phyloP scores from a whole-genome alignment of 2,329 filamentous ascomycete genomes.

The Zymoseptoria tritici region DNA sequence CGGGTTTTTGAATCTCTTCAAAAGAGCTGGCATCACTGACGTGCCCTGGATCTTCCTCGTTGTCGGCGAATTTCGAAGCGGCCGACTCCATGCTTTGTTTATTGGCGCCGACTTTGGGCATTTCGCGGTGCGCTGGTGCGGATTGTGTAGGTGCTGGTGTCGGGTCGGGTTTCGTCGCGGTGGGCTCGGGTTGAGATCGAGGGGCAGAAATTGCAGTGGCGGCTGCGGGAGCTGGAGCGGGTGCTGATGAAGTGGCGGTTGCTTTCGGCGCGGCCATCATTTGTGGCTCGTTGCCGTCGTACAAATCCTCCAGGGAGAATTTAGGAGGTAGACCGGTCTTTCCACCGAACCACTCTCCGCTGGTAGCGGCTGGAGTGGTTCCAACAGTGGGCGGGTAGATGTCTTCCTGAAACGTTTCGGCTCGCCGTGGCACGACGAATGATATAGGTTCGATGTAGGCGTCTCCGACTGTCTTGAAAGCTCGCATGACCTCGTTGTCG shows the following conservation, averaged over 20 bases:
- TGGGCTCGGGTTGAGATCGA: slow-evolving; percentile 36
- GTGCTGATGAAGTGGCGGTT: slow-evolving; percentile 21
- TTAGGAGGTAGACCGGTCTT: slow-evolving; percentile 75
- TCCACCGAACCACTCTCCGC: slow-evolving; percentile 77
- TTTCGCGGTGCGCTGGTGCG: slow-evolving; percentile 39
- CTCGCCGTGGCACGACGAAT: slow-evolving; percentile 89
- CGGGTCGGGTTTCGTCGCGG: slow-evolving; percentile 39
- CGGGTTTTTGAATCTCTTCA: slow-evolving; percentile 73
- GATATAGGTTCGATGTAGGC: slow-evolving; percentile 91
- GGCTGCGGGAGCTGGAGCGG: slow-evolving; percentile 32
- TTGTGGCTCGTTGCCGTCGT: slow-evolving; percentile 72
- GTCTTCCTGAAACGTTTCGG: slow-evolving; percentile 93
- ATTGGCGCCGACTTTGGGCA: slow-evolving; percentile 71
- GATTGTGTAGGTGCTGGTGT: slow-evolving; percentile 35
- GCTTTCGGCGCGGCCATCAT: slow-evolving; percentile 60
- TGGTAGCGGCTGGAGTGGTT: slow-evolving; percentile 69
- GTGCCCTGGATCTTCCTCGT: slow-evolving; percentile 51
- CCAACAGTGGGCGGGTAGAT: slow-evolving; percentile 87
- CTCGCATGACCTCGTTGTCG: slow-evolving; percentile 92
- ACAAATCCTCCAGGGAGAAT: slow-evolving; percentile 87
- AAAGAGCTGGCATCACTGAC: slow-evolving; percentile 70
- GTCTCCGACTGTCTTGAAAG: slow-evolving; percentile 96
- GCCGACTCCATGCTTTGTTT: slow-evolving; percentile 78
- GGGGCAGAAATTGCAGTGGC: slow-evolving; percentile 37
- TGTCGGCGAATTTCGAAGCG: slow-evolving; percentile 77